These are phyloP conservation scores for Iberis pinnata DNA, from an alignment of 345 rosid genomes.

Conservation along the genomic window DNA sequence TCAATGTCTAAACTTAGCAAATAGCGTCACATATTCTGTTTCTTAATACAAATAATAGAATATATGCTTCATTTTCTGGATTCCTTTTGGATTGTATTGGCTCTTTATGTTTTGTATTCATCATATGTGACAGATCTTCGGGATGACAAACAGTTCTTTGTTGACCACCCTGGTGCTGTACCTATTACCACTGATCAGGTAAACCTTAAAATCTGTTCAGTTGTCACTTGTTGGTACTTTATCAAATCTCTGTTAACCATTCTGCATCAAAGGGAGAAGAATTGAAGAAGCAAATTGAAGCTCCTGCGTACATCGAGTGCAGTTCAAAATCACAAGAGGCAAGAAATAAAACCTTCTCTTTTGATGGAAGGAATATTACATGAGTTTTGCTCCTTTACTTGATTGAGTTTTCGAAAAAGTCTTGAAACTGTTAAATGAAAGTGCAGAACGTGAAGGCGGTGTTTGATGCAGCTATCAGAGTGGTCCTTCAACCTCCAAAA, in stretches of 20 bases:
- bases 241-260: slow-evolving; percentile 18
- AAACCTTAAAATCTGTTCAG: not conserved
- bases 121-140: slow-evolving; percentile 62
- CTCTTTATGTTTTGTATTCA: slow-evolving; percentile 17
- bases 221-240: not conserved
- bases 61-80: no score
- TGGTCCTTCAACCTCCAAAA: slow-evolving; percentile 95
- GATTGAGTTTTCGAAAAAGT: no score
- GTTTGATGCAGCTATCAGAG: slow-evolving; percentile 86
- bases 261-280: slow-evolving; percentile 69
- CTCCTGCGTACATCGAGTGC: slow-evolving; percentile 89
- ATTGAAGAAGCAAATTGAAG: slow-evolving; percentile 65
- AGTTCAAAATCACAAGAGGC: slow-evolving; percentile 96
- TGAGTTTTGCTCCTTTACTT: not conserved
- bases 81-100: no score
- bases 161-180: slow-evolving; percentile 92
- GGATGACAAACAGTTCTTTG: slow-evolving; percentile 82
- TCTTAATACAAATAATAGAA: no score
- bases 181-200: slow-evolving; percentile 84
- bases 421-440: not conserved
- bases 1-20: no score
- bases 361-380: not conserved
- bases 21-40: no score
- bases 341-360: not conserved
- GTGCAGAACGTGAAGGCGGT: slow-evolving; percentile 90